Evolutionary conservation across 2,329 filamentous ascomycete species (phyloP), one percentile per base, ranked within the genome.

Genomic region (Diaporthe sp.): DNA sequence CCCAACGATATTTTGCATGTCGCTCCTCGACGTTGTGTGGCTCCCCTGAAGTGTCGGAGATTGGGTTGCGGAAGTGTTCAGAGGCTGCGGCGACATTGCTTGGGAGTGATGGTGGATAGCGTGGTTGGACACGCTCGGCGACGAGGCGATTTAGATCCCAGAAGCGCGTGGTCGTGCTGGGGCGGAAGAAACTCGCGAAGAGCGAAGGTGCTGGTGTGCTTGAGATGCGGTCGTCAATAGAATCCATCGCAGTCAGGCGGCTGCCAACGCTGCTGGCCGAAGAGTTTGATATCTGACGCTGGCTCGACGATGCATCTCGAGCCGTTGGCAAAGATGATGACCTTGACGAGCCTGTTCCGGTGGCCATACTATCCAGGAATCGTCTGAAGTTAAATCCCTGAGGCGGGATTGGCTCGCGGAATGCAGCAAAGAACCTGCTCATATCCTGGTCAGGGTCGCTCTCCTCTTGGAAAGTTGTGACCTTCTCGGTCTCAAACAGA

Each of bases 1-100:
- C 84, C 90, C 95, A 97, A 44, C 90, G 90, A 82, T 98, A 92
- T 79, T 90, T 93, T 80, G 94, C 91, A 42, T 88, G 85, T 9
- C 91, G 91, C 8, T 85, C 80, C 2, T 85, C 85, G 37, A 94
- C 84, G 34, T 87, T 84, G 25, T 88, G 85, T 31, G 89, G 85
- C 44, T 81, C 83, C 17, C 83, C 84, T 10, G 79, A 78, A 12
- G 75, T 76, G 49, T 49, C 34, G 12, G 75, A 72, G n/a, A 76
- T 46, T 7, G 75, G 75, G 31, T 58, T 75, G 25, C 75, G 75
- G 55, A 75, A 76, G 12, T 49, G 49, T 22, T 76, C 61, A 13
- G 75, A 76, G 15, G 73, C 75, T 7, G 61, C 61, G 10, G 25
- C 42, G 13, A 75, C 53, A 28, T 44, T 71, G 19, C 28, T 31